phyloP scores from a whole-genome alignment of 2,329 filamentous ascomycete genomes.

The Microdochium trichocladiopsis region DNA sequence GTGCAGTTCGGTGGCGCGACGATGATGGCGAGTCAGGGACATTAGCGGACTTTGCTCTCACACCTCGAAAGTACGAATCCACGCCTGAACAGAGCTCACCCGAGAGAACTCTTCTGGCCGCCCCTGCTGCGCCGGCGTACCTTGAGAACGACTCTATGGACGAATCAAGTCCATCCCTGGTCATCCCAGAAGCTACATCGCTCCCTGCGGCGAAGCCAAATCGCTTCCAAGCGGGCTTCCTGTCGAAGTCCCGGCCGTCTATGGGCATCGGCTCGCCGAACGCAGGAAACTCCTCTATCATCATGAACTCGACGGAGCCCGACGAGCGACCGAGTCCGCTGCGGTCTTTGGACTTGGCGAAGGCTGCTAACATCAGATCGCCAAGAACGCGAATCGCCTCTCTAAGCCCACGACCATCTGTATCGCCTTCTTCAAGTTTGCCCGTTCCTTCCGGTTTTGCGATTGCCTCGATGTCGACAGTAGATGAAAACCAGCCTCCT shows the following conservation, averaged over 20 bases:
- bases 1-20: conserved; percentile 85
- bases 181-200: conserved; percentile 37
- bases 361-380: conserved; percentile 41
- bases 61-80: conserved; percentile 62
- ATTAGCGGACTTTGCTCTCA: conserved; percentile 86
- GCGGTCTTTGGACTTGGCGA: conserved; percentile 41
- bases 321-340: conserved; percentile 42
- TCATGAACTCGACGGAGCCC: conserved; percentile 44
- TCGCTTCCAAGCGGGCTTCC: conserved; percentile 83
- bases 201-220: conserved; percentile 47
- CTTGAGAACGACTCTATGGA: conserved; percentile 48
- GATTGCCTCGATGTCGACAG: conserved; percentile 16
- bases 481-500: conserved; percentile 46
- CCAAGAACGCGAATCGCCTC: conserved; percentile 28
- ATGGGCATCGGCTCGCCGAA: conserved; percentile 53
- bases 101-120: conserved; percentile 36
- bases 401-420: conserved; percentile 16
- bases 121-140: conserved; percentile 46
- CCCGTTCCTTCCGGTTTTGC: conserved; percentile 10
- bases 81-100: conserved; percentile 48
- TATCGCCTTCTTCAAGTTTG: conserved; percentile 24
- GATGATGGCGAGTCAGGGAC: conserved; percentile 78
- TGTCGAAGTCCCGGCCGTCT: conserved; percentile 50
- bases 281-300: conserved; percentile 48
- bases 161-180: conserved; percentile 50